phyloP scores from a whole-genome alignment of 495 filamentous ascomycete species.

The Choiromyces venosus region DNA sequence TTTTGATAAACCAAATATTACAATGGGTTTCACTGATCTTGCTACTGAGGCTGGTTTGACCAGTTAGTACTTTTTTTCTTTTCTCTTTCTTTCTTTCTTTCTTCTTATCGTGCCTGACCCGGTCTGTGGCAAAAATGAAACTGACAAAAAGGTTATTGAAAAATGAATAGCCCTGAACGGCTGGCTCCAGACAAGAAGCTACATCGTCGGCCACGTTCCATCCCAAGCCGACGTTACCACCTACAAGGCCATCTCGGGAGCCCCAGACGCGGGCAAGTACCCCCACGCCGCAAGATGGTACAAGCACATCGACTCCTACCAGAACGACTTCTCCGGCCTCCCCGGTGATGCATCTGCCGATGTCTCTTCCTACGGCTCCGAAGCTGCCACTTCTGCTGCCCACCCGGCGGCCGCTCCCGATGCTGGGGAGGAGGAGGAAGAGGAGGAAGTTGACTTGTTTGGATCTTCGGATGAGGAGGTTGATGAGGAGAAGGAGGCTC shows the following conservation, averaged over 20 bases:
- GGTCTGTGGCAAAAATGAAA: too few species aligned
- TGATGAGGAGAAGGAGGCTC: conserved; percentile 72
- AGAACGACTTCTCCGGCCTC: conserved; percentile 83
- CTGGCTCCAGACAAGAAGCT: conserved; percentile 84
- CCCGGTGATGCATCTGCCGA: conserved; percentile 83
- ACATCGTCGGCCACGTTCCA: conserved; percentile 85
- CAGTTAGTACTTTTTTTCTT: conserved; percentile 55
- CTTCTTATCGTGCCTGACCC: conserved; percentile 15
- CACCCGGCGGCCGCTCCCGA: conserved; percentile 70
- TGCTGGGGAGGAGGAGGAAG: conserved; percentile 66
- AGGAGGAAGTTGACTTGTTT: conserved; percentile 85
- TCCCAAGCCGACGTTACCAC: conserved; percentile 92
- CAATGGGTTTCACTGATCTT: conserved; percentile 96
- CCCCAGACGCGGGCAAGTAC: conserved; percentile 77
- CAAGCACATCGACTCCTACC: conserved; percentile 91
- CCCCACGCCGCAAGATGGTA: conserved; percentile 95
- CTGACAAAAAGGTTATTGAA: too few species aligned
- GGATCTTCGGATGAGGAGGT: conserved; percentile 87
- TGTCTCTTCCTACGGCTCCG: conserved; percentile 88
- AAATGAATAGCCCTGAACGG: conserved; percentile 73
- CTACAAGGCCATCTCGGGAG: conserved; percentile 78
- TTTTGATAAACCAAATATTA: conserved; percentile 42
- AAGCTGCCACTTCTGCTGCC: conserved; percentile 62
- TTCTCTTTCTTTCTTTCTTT: conserved; percentile 16
- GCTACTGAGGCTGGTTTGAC: conserved; percentile 78